Percentiles rank a stretch among this genome's conserved stretches.
Conservation (phyloP, 2,329 filamentous ascomycete genomes). For the Stagonosporopsis rhizophila region DNA sequence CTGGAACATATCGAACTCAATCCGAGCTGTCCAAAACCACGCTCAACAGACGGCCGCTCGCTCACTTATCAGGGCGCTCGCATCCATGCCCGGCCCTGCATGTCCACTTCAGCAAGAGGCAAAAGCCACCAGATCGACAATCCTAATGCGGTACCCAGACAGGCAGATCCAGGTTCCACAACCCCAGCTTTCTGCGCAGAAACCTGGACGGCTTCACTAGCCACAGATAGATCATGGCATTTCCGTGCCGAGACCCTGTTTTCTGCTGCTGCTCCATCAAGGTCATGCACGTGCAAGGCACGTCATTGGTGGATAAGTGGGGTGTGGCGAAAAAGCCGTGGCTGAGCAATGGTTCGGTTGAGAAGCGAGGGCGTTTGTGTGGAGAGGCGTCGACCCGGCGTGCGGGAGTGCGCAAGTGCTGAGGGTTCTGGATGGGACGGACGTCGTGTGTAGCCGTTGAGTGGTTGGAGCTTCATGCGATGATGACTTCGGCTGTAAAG, state of each 20-base stretch:
- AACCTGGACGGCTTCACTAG: constrained; percentile 36
- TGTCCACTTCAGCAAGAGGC: constrained; percentile 27
- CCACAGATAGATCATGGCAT: constrained; percentile 33
- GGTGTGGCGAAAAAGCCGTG: constrained; percentile 13
- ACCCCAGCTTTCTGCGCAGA: constrained; percentile 19
- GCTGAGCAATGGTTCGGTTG: constrained; percentile 16
- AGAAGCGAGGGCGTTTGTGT: constrained; percentile 15
- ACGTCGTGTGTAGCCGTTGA: not conserved
- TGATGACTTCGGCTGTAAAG: constrained; percentile 6
- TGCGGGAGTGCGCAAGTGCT: constrained; percentile 11
- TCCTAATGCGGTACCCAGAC: constrained; percentile 20
- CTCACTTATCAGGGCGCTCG: constrained; percentile 14
- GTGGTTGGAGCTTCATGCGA: constrained; percentile 6
- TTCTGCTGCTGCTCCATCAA: not conserved
- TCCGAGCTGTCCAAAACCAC: constrained; percentile 10
- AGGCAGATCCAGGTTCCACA: constrained; percentile 37
- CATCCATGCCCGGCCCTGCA: constrained; percentile 24
- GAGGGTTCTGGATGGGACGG: constrained; percentile 10
- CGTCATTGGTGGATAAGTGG: constrained; percentile 4
- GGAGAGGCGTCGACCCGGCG: constrained; percentile 13
- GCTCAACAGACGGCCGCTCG: constrained; percentile 15
- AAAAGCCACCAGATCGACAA: constrained; percentile 31
- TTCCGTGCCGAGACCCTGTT: constrained; percentile 18
- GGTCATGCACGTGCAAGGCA: constrained; percentile 6
- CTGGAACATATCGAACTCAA: constrained; percentile 24